Base-by-base conservation (phyloP, 140 eudicot genomes). In the Erigeron philadelphicus region DNA sequence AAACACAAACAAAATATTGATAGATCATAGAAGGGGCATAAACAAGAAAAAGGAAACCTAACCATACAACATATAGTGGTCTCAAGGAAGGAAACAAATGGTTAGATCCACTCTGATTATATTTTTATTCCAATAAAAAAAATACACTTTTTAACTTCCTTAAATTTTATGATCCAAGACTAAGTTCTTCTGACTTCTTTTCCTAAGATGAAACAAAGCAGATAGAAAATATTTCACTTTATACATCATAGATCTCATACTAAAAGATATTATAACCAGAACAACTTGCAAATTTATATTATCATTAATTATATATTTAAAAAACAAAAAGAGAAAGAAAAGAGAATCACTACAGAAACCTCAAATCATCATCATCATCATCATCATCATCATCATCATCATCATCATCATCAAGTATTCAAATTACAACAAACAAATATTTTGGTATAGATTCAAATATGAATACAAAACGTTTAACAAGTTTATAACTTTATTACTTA, bases 231-330 rank as follows among this genome's bases (percentile, higher is more conserved):
- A 62, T 23, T 38, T 42, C 23, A 23, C 66, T 49, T 17, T 55
- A 47, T 19, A 68, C 68, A 4, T 35, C 77, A 71, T 59, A 56
- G 77, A 78, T 78, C 78, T 66, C 78, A 66, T 77, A 73, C 71
- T 64, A 71, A 76, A 69, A 61, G 18, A 48, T 52, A 5, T 12
- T 68, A 68, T 50, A 61, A 21, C 55, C 43, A 57, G 1, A 72
- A 35, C 47, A 73, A 23, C 66, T 61, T 76, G 61, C 56, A 69
- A 42, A 59, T 59, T 1, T 2, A 2, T 31, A 31, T 31, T 31
- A 31, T 31, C 3, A 31, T 31, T 2, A 31, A 31, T n/a, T n/a
- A n/a, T 31, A 31, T 31, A 31, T 74, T 0, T 43, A 45, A 12
- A 42, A 23, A 5, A 41, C 6, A 42, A 23, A 23, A 47, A 47